Evolutionary conservation across 805 yeast species (phyloP), one percentile per base, ranked within the genome.

Genomic region (Ogataea nonfermentans): DNA sequence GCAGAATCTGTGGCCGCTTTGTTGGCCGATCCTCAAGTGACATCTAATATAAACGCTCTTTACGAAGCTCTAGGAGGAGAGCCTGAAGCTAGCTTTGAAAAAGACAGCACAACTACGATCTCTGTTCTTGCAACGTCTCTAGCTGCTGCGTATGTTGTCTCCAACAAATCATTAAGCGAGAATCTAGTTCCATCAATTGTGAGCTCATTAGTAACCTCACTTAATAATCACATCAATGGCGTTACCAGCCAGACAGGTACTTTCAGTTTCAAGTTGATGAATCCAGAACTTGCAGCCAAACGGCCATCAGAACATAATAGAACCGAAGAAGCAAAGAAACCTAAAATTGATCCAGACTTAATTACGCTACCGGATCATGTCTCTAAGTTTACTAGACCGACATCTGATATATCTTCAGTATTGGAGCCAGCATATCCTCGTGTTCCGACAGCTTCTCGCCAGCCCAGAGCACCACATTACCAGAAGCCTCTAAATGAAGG

Each of bases 61-160:
- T 46, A 37, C 35, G 50, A 55, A 58, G 29, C 68, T 59, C 53
- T 66, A 61, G 53, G 61, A 61, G 45, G 63, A 61, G 22, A 48
- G 1, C 17, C 24, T 41, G 10, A 24, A 43, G 16, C 10, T 33
- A 20, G 28, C 29, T n/a, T n/a, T n/a, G 27, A 24, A 25, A n/a
- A 22, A 10, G 32, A 31, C 23, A 31, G 32, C 13, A n/a, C 40
- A 7, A 29, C 49, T 12, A 48, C 26, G 24, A 38, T 43, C 19
- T 32, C 50, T 8, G 65, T 71, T 2, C 63, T 70, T 1, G 61
- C 70, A 6, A 64, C 67, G 1, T 56, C 73, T 4, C 59, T 62
- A n/a, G 68, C 69, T 2, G 63, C 69, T 6, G 50, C 65, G 2
- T 66, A 62, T 38, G 60, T 66, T 9, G 57, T 57, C 7, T 36